Evolutionary conservation across 768 basidiomycete species (phyloP).

Genomic region (Leccinellum rugosiceps): DNA sequence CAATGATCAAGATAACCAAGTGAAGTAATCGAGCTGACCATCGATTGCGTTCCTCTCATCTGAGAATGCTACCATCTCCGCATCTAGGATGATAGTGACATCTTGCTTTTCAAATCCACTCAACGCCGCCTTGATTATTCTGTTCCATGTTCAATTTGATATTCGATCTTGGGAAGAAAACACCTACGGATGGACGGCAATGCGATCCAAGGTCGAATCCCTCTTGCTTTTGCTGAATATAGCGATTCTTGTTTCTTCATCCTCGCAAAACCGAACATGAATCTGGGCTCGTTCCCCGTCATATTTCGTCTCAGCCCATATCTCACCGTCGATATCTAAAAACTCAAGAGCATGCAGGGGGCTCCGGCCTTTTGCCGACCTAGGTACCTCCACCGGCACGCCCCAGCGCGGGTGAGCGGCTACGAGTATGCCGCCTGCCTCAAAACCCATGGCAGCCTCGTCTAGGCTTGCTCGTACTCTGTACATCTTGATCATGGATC

Average conservation of each 20-base stretch:
- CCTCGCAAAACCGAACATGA: constrained; percentile 56
- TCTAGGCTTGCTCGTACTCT: constrained; percentile 56
- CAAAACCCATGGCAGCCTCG: constrained; percentile 47
- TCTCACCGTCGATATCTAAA: constrained; percentile 21
- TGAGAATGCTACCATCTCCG: constrained; percentile 87
- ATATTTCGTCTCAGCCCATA: constrained; percentile 93
- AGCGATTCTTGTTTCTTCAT: constrained; percentile 46
- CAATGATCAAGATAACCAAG: background rate
- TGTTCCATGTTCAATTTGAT: constrained; percentile 21
- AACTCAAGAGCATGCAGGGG: constrained; percentile 53
- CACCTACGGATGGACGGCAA: constrained; percentile 53
- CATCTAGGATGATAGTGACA: constrained; percentile 63
- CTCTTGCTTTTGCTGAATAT: constrained; percentile 89
- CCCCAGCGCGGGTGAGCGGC: constrained; percentile 47
- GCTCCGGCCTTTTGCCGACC: constrained; percentile 71
- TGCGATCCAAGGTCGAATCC: constrained; percentile 75
- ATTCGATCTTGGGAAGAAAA: background rate
- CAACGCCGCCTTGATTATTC: constrained; percentile 61
- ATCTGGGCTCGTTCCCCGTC: constrained; percentile 96
- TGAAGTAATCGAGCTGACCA: constrained; percentile 43
- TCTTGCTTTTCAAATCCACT: constrained; percentile 39
- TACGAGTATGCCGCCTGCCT: constrained; percentile 28
- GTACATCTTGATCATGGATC: constrained; percentile 51
- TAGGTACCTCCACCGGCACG: constrained; percentile 72
- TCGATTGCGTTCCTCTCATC: constrained; percentile 57